Conservation (phyloP, 2,329 filamentous ascomycete genomes). For the Beauveria caledonica region DNA sequence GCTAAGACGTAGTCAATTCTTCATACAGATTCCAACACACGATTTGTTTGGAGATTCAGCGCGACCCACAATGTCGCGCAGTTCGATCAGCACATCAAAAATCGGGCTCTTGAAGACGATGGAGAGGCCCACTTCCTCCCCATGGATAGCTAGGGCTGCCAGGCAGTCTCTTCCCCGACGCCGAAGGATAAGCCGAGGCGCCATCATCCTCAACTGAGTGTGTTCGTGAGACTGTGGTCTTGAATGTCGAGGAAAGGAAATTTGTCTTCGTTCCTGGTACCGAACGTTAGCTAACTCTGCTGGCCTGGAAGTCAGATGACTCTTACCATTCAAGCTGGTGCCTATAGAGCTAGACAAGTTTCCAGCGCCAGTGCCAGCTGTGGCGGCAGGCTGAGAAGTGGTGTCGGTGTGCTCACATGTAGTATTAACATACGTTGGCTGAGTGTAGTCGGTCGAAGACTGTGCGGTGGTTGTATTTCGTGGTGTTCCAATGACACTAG, state of each 20-base stretch:
- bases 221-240: slow-evolving; percentile 15
- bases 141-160: slow-evolving; percentile 28
- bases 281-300: neutral
- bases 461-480: neutral
- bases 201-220: neutral
- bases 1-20: neutral
- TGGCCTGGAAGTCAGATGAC: neutral
- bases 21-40: slow-evolving; percentile 4
- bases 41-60: neutral
- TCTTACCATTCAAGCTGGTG: neutral
- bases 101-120: slow-evolving; percentile 26
- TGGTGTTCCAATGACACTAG: neutral
- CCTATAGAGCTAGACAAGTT: neutral
- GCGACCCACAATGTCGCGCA: neutral
- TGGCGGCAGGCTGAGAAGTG: neutral
- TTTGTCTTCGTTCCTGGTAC: slow-evolving; percentile 5
- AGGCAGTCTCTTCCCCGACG: slow-evolving; percentile 19
- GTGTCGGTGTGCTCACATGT: neutral
- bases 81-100: neutral
- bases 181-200: slow-evolving; percentile 13
- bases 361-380: neutral
- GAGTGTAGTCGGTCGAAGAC: neutral
- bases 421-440: neutral
- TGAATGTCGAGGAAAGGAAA: slow-evolving; percentile 13
- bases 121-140: slow-evolving; percentile 27